A percentile compares a stretch with the other conserved stretches of the same genome.
These are phyloP conservation scores for Saturnispora diversa DNA, from an alignment of 805 yeast species.

Conservation along the genomic window DNA sequence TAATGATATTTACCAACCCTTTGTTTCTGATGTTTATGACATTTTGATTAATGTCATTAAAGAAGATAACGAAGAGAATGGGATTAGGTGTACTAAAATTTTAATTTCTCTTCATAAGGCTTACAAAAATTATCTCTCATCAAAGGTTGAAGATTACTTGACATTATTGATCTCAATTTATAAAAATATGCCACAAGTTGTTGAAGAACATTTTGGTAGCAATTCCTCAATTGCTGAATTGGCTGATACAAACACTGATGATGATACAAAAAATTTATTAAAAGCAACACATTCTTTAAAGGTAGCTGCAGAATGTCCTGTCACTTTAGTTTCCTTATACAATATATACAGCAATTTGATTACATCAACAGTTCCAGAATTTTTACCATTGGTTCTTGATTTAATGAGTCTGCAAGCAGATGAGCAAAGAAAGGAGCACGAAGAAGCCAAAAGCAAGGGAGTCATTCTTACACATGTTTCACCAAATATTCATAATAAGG, in stretches of 20 bases:
- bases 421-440: constrained; percentile 64
- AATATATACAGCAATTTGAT: constrained; percentile 78
- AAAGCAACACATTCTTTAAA: constrained; percentile 79
- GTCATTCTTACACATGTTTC: constrained; percentile 63
- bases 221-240: constrained; percentile 5
- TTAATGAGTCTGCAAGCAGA: constrained; percentile 72
- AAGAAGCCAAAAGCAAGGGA: constrained; percentile 46
- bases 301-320: constrained; percentile 92
- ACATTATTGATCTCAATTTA: constrained; percentile 69
- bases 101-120: constrained; percentile 80
- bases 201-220: constrained; percentile 56
- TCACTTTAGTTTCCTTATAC: constrained; percentile 86
- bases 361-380: constrained; percentile 58
- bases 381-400: constrained; percentile 75
- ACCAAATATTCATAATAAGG: constrained; percentile 64
- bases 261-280: constrained; percentile 44
- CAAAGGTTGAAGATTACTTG: constrained; percentile 71
- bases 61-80: constrained; percentile 90
- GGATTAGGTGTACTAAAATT: constrained; percentile 82
- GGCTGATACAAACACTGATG: constrained; percentile 19
- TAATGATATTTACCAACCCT: constrained; percentile 73
- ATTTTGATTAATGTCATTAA: constrained; percentile 51
- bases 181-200: constrained; percentile 68
- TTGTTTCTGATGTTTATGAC: constrained; percentile 52
- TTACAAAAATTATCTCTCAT: constrained; percentile 59